phyloP scores from a whole-genome alignment of 768 basidiomycete genomes.

The Boletus vermiculosoides region DNA sequence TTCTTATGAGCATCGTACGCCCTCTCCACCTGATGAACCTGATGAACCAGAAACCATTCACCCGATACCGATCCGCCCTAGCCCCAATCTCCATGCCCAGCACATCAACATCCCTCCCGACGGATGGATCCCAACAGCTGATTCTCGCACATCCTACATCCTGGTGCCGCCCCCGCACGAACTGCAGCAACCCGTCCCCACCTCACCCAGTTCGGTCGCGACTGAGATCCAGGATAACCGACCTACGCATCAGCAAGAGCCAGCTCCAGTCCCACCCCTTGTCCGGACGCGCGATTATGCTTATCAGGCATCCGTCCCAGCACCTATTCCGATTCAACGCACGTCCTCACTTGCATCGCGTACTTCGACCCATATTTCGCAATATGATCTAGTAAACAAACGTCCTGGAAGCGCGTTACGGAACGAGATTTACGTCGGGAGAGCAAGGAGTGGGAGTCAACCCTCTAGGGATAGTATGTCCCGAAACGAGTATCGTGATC shows the following conservation, averaged over 20 bases:
- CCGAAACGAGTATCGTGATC: conserved; percentile 17
- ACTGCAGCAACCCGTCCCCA: conserved; percentile 12
- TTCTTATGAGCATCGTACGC: conserved; percentile 18
- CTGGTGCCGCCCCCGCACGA: conserved; percentile 23
- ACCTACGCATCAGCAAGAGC: conserved; percentile 4
- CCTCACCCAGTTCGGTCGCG: conserved; percentile 15
- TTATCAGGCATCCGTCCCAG: conserved; percentile 20
- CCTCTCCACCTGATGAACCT: conserved; percentile 4
- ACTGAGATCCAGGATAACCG: conserved; percentile 15
- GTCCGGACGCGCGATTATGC: conserved; percentile 30
- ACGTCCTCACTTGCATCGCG: conserved; percentile 27
- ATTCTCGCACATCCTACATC: conserved; percentile 27
- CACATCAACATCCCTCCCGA: conserved; percentile 18
- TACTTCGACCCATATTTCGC: conserved; percentile 32
- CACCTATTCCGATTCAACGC: conserved; percentile 12
- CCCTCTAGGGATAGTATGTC: conserved; percentile 17
- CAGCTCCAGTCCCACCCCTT: conserved; percentile 23
- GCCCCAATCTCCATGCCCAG: conserved; percentile 9
- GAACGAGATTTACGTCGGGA: conserved; percentile 22
- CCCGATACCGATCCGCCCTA: conserved; percentile 29
- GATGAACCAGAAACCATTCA: conserved; percentile 28
- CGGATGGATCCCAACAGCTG: conserved; percentile 30
- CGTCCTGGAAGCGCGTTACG: conserved; percentile 26
- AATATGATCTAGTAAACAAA: conserved; percentile 31
- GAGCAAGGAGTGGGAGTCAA: conserved; percentile 27